Evolutionary conservation across 768 basidiomycete species (phyloP).

Genomic region (Serendipita sp.): DNA sequence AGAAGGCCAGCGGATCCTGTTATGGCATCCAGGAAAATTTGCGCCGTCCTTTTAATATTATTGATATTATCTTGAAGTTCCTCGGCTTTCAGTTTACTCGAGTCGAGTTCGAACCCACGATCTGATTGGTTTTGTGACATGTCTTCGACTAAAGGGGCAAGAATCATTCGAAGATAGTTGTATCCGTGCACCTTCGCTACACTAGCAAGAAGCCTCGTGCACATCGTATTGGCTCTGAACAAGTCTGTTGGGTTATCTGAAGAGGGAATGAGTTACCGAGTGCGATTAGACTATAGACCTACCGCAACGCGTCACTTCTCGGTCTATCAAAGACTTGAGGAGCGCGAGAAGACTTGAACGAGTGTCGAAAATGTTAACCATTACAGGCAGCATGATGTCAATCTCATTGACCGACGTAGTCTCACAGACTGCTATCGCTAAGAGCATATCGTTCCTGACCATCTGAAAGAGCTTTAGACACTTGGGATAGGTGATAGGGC

Average conservation of each 20-base stretch:
- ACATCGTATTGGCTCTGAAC: slow-evolving; percentile 79
- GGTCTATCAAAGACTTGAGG: slow-evolving; percentile 71
- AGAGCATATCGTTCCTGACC: slow-evolving; percentile 20
- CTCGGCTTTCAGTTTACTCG: slow-evolving; percentile 35
- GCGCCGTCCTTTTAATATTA: slow-evolving; percentile 57
- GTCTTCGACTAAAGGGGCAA: slow-evolving; percentile 59
- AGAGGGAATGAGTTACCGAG: background rate
- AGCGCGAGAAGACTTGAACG: slow-evolving; percentile 53
- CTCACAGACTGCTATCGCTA: slow-evolving; percentile 78
- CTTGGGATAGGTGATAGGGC: background rate
- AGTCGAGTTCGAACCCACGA: slow-evolving; percentile 61
- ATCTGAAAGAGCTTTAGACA: slow-evolving; percentile 27
- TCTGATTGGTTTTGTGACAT: slow-evolving; percentile 60
- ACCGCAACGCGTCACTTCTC: slow-evolving; percentile 71
- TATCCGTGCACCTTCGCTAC: slow-evolving; percentile 88
- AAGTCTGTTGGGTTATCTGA: slow-evolving; percentile 64
- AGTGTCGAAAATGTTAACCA: slow-evolving; percentile 77
- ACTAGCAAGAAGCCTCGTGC: slow-evolving; percentile 69
- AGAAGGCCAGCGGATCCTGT: slow-evolving; percentile 50
- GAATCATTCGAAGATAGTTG: slow-evolving; percentile 68
- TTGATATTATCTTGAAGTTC: slow-evolving; percentile 51
- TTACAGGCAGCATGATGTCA: slow-evolving; percentile 62
- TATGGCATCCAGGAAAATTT: slow-evolving; percentile 61
- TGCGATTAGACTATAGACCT: slow-evolving; percentile 11
- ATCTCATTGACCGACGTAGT: slow-evolving; percentile 65